Evolutionary conservation across 768 basidiomycete species (phyloP).

Genomic region (Kwoniella europaea): DNA sequence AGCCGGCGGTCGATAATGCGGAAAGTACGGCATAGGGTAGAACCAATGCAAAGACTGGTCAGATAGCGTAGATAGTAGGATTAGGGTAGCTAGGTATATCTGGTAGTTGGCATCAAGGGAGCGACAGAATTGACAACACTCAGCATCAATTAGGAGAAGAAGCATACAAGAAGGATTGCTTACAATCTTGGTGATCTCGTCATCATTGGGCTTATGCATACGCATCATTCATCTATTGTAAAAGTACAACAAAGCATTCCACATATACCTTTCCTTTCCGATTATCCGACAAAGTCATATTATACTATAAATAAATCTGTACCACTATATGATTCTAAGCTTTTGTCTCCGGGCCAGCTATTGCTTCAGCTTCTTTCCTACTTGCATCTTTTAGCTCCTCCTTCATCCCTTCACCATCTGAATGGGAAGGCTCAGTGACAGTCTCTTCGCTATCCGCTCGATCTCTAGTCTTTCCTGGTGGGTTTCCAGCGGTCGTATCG

Average conservation of each 20-base stretch:
- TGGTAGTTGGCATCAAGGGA: too few species aligned
- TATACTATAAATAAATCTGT: too few species aligned
- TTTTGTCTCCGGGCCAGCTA: conserved; percentile 3
- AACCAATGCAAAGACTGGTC: neutral
- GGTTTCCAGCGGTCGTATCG: too few species aligned
- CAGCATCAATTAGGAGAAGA: neutral
- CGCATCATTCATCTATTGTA: conserved; percentile 7
- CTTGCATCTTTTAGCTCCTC: conserved; percentile 28
- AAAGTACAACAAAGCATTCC: conserved; percentile 1
- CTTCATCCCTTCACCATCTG: conserved; percentile 7
- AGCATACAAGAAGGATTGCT: neutral
- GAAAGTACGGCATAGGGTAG: neutral
- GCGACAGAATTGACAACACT: too few species aligned
- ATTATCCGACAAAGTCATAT: neutral
- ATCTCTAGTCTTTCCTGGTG: conserved; percentile 8
- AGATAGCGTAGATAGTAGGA: too few species aligned
- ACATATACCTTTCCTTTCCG: neutral
- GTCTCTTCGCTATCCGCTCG: conserved; percentile 19
- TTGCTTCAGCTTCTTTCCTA: conserved; percentile 19
- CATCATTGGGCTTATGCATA: neutral
- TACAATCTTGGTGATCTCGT: neutral
- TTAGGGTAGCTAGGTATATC: too few species aligned
- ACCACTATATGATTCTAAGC: neutral
- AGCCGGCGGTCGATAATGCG: neutral
- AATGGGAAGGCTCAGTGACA: neutral